phyloP scores from a whole-genome alignment of 768 basidiomycete genomes.

The Boletus pseudopeckii region DNA sequence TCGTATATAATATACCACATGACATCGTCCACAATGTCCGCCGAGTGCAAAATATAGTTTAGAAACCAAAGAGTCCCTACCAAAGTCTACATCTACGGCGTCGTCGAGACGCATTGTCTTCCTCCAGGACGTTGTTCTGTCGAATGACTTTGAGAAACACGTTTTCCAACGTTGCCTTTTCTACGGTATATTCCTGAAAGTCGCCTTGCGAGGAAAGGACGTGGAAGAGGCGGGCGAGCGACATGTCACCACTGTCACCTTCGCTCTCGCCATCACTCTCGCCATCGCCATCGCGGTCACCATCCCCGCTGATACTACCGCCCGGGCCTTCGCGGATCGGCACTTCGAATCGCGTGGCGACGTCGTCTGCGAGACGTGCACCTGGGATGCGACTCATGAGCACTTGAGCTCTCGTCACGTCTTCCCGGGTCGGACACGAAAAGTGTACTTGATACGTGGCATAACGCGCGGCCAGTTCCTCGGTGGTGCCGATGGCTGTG shows the following conservation, averaged over 20 bases:
- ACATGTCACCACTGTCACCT: constrained; percentile 22
- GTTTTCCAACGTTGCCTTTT: constrained; percentile 66
- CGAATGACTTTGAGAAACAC: constrained; percentile 70
- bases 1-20: constrained; percentile 5
- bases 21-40: background rate
- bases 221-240: constrained; percentile 59
- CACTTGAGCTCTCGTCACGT: constrained; percentile 51
- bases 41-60: background rate
- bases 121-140: constrained; percentile 55
- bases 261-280: background rate
- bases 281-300: background rate
- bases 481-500: constrained; percentile 63
- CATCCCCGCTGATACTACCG: background rate
- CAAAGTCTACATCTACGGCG: constrained; percentile 8
- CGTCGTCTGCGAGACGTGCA: constrained; percentile 65
- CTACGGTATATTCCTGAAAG: constrained; percentile 67
- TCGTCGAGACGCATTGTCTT: constrained; percentile 27
- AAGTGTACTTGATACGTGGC: constrained; percentile 78
- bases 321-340: constrained; percentile 38
- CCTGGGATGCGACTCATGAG: constrained; percentile 64
- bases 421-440: constrained; percentile 60
- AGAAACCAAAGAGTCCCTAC: background rate
- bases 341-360: constrained; percentile 73
- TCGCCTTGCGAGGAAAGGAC: constrained; percentile 48
- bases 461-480: constrained; percentile 61